Conservation (phyloP, 78 protist genomes). For the Corallochytrium limacisporum region DNA sequence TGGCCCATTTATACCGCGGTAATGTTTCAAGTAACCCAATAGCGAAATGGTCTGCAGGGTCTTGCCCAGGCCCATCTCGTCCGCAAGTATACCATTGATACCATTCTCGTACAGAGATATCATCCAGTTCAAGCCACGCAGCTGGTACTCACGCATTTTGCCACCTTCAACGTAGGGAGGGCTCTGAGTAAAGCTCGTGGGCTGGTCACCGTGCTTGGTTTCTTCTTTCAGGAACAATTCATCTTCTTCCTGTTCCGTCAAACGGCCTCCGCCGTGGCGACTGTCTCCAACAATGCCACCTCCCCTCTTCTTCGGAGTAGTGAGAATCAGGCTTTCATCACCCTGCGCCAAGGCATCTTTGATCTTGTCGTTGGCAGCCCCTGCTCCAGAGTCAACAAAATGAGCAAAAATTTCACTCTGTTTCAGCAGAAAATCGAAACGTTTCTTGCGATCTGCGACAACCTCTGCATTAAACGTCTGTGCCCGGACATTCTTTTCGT, state of each 20-base stretch:
- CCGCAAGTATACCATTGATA: constrained; percentile 86
- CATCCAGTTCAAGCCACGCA: constrained; percentile 88
- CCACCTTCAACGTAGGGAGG: constrained; percentile 24
- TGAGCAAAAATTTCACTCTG: neutral
- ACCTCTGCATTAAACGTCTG: too few relatives aligned
- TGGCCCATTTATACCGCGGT: constrained; percentile 51
- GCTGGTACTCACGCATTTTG: constrained; percentile 78
- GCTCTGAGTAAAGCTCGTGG: neutral
- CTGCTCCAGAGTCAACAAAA: neutral
- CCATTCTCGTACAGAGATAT: constrained; percentile 57
- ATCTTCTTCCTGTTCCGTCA: neutral
- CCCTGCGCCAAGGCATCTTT: neutral
- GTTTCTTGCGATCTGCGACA: too few relatives aligned
- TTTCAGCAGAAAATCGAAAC: neutral
- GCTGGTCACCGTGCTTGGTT: neutral
- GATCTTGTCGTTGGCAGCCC: neutral
- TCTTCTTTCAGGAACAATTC: neutral
- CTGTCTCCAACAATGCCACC: neutral
- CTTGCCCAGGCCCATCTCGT: constrained; percentile 88
- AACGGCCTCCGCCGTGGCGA: neutral
- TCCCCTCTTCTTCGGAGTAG: neutral
- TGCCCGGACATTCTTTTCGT: too few relatives aligned
- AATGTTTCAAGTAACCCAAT: constrained; percentile 60
- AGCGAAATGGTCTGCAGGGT: constrained; percentile 75
- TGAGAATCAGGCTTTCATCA: neutral